Conservation (phyloP, 176 grass and related monocot genomes). For the Triticum urartu region DNA sequence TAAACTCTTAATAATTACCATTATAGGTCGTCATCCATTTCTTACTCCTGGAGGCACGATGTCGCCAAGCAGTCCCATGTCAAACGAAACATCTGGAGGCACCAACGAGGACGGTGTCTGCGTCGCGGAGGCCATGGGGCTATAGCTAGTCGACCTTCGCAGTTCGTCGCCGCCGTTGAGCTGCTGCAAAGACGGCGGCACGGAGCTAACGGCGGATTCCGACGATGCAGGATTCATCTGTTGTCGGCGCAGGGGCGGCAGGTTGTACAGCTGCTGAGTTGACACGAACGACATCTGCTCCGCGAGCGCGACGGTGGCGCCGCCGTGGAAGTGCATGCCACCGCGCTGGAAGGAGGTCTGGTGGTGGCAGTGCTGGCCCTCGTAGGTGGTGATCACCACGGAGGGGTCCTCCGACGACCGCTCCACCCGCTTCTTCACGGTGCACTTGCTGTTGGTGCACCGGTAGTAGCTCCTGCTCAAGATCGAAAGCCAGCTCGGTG, state of each 20-base stretch:
- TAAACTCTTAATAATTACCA: not conserved
- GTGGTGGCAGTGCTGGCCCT: constrained; percentile 90
- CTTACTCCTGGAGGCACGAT: constrained; percentile 75
- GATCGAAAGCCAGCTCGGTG: not conserved
- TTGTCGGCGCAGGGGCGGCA: constrained; percentile 25
- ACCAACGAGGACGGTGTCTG: not conserved
- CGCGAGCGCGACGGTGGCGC: constrained; percentile 34
- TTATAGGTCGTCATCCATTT: constrained; percentile 41
- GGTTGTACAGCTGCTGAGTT: constrained; percentile 23
- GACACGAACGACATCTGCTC: constrained; percentile 49
- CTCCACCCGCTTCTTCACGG: constrained; percentile 94
- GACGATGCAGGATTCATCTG: not conserved
- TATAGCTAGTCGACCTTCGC: not conserved
- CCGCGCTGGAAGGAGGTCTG: constrained; percentile 46
- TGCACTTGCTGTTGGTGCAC: constrained; percentile 87
- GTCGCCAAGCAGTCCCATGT: constrained; percentile 72
- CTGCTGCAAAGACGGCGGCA: not conserved
- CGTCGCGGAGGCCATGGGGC: not conserved
- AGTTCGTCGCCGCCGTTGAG: constrained; percentile 1
- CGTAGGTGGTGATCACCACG: constrained; percentile 92
- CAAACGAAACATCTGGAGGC: constrained; percentile 10
- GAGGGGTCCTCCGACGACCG: constrained; percentile 65
- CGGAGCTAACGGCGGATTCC: not conserved
- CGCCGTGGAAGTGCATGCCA: constrained; percentile 28
- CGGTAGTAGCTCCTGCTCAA: constrained; percentile 84